Evolutionary conservation across 169 alveolate genomes (phyloP).

Genomic region (Theileria annulata): DNA sequence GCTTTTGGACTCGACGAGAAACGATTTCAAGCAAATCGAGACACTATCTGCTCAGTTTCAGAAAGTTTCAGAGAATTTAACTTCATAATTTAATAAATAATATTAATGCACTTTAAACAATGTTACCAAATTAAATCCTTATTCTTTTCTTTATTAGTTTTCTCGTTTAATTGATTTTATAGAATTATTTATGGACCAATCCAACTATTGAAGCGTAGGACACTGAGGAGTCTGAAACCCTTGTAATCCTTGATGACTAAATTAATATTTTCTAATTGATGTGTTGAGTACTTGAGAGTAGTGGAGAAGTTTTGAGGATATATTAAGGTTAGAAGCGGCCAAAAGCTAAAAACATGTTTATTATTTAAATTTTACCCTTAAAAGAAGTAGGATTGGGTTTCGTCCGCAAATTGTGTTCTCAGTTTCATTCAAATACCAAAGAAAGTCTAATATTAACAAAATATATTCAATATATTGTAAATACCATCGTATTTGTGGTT

Average conservation of each 20-base stretch:
- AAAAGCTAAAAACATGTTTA: constrained; percentile 11
- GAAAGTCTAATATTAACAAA: constrained; percentile 67
- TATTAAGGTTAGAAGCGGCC: constrained; percentile 13
- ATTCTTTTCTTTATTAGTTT: not conserved
- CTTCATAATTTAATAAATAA: constrained; percentile 5
- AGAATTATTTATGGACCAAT: not conserved
- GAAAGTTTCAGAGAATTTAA: constrained; percentile 46
- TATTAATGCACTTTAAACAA: not conserved
- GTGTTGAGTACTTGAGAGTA: constrained; percentile 68
- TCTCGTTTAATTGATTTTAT: not conserved
- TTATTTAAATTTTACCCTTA: constrained; percentile 63
- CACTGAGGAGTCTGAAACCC: constrained; percentile 81
- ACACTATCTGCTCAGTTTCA: constrained; percentile 44
- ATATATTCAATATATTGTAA: not conserved
- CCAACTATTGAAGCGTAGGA: constrained; percentile 86
- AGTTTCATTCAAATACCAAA: constrained; percentile 83
- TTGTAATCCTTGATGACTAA: constrained; percentile 77
- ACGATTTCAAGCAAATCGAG: constrained; percentile 59
- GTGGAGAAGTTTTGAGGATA: constrained; percentile 68
- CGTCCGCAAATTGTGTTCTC: constrained; percentile 94
- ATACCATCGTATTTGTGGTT: constrained; percentile 67
- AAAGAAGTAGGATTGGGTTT: constrained; percentile 87
- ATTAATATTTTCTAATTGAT: no score
- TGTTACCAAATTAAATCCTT: no score
- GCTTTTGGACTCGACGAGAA: constrained; percentile 34